Base-by-base conservation (phyloP, 1,284 basidiomycete species). In the Trametes versicolor region DNA sequence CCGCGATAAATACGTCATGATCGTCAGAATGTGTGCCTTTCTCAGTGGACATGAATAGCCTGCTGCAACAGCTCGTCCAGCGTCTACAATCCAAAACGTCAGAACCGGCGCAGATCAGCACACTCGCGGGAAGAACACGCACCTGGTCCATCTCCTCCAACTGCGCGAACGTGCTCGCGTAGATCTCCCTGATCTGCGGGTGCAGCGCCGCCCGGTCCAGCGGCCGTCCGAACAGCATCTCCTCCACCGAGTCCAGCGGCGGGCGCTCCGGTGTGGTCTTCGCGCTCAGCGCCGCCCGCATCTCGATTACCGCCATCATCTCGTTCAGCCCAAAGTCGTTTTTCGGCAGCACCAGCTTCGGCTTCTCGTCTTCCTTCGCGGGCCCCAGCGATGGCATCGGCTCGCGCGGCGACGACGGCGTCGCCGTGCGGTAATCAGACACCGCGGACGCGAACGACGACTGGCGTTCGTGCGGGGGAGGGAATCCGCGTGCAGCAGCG, bases 231-330 rank as follows among this genome's bases (percentile, higher is more conserved):
- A 95, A 94, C 60, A 95, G 73, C 73, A 91, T 73, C 67, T 88
- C 88, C 62, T 94, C 91, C 21, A 93, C 87, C 13, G 87, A 83
- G 68, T 92, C 85, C 64, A 85, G 71, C 45, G 77, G 73, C 34
- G 80, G 80, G 13, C 79, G 78, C 41, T 79, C 69, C 10, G 79
- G 69, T 2, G 15, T 8, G 49, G 72, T 72, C 67, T 75, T 79
- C 43, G 66, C 71, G 66, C 71, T 70, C 63, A 81, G 76, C 48
- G 81, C 75, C 37, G 88, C 89, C 37, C 86, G 84, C 41, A 87
- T 85, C 72, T 94, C 87, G 63, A 97, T 94, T 54, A 96, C 83
- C 12, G 92, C 89, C 82, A 96, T 85, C 90, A 97, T 94, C 60
- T 89, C 83, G 15, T 87, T 81, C 45, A 96, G 80, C 1, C 95